phyloP scores from a whole-genome alignment of 495 filamentous ascomycete species.

The Talaromyces wortmannii region DNA sequence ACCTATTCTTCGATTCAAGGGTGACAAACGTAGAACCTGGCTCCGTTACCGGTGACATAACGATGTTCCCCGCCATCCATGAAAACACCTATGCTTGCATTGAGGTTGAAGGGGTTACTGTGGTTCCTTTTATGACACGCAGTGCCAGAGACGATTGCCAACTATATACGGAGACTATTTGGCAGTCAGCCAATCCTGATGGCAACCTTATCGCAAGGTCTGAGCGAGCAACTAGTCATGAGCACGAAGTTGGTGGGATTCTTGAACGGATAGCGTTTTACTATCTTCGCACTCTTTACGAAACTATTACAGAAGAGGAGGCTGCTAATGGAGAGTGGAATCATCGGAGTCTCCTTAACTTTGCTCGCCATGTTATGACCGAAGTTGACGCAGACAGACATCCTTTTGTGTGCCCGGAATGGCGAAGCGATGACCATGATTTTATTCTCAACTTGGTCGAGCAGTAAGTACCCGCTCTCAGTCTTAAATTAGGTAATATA shows the following conservation, averaged over 20 bases:
- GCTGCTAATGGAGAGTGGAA: background rate
- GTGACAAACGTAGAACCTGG: background rate
- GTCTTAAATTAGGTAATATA: too few species aligned
- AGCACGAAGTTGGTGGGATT: constrained; percentile 3
- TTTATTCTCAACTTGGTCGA: constrained; percentile 7
- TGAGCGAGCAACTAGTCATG: background rate
- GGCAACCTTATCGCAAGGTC: background rate
- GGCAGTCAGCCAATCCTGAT: background rate
- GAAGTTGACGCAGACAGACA: constrained; percentile 3
- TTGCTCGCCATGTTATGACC: constrained; percentile 1
- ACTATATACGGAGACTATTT: background rate
- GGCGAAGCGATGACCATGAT: constrained; percentile 20
- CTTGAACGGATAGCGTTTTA: constrained; percentile 17
- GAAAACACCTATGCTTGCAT: background rate
- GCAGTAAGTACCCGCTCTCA: background rate
- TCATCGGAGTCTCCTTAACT: constrained; percentile 8
- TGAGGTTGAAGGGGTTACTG: background rate
- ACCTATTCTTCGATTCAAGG: background rate
- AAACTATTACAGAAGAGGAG: constrained; percentile 7
- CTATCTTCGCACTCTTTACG: constrained; percentile 11
- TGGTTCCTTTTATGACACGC: background rate
- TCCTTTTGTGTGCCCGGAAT: constrained; percentile 10
- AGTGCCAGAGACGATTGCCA: background rate
- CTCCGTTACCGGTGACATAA: background rate
- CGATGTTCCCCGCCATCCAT: background rate